Percentiles rank a stretch among this genome's conserved stretches.
Conservation (phyloP, 1,139 yeast species). For the Diutina scorzettiae region DNA sequence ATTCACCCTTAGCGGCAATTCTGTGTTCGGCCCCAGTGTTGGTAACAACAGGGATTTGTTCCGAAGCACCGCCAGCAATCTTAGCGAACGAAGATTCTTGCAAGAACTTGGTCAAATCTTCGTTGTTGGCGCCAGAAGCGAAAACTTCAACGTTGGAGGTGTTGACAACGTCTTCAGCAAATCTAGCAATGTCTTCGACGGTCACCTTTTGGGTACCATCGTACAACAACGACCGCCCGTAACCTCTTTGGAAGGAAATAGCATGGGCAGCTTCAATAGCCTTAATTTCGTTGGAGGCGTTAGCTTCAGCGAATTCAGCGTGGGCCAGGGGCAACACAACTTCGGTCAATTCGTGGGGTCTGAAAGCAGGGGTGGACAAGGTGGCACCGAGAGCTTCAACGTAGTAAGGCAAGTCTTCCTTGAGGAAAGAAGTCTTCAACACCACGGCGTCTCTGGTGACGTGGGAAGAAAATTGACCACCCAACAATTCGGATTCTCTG, state of each 20-base stretch:
- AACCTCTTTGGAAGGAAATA: constrained; percentile 76
- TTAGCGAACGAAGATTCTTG: constrained; percentile 53
- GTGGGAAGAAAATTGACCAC: constrained; percentile 61
- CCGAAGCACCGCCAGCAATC: constrained; percentile 43
- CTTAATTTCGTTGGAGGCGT: constrained; percentile 38
- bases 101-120: constrained; percentile 59
- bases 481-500: constrained; percentile 90
- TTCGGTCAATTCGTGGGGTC: constrained; percentile 75
- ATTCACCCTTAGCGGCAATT: constrained; percentile 53
- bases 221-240: constrained; percentile 74
- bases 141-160: constrained; percentile 58
- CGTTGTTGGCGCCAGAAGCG: constrained; percentile 65
- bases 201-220: constrained; percentile 51
- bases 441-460: constrained; percentile 80
- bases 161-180: constrained; percentile 59
- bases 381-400: constrained; percentile 80
- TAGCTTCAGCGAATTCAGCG: constrained; percentile 41
- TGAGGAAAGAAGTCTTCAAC: constrained; percentile 70
- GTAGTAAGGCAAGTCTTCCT: constrained; percentile 83
- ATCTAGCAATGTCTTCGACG: constrained; percentile 53
- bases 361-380: constrained; percentile 59
- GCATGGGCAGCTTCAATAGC: constrained; percentile 77
- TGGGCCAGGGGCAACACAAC: constrained; percentile 69
- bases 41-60: constrained; percentile 30
- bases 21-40: constrained; percentile 67